Conservation (phyloP, 805 yeast genomes). For the Candida xiaguanensis region DNA sequence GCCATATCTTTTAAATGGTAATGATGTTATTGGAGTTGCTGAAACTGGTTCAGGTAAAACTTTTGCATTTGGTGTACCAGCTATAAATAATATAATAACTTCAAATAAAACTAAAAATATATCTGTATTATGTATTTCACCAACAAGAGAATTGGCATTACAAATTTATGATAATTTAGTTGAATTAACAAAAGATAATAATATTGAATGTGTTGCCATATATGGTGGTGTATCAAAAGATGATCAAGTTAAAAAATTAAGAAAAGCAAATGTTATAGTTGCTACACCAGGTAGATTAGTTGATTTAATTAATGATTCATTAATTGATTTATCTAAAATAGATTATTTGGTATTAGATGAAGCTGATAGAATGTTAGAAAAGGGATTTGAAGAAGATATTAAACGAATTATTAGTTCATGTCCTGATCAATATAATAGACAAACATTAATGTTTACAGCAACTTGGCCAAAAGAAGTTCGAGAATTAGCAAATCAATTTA, state of each 20-base stretch:
- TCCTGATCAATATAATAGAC: conserved; percentile 45
- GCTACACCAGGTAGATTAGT: conserved; percentile 98
- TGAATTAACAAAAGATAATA: conserved; percentile 56
- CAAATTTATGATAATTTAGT: conserved; percentile 86
- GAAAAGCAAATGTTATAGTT: conserved; percentile 68
- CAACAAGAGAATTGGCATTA: conserved; percentile 95
- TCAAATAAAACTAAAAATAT: conserved; percentile 47
- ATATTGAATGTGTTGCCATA: conserved; percentile 72
- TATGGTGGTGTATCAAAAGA: conserved; percentile 98
- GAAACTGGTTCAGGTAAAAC: conserved; percentile 99
- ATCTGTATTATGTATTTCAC: conserved; percentile 82
- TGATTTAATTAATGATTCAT: conserved; percentile 86
- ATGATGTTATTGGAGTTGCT: conserved; percentile 95
- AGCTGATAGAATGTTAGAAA: conserved; percentile 98
- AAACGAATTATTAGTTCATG: conserved; percentile 57
- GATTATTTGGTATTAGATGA: conserved; percentile 88
- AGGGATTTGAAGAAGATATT: conserved; percentile 97
- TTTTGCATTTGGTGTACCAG: conserved; percentile 96
- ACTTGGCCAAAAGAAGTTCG: conserved; percentile 99
- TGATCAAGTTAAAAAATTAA: conserved; percentile 73
- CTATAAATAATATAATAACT: conserved; percentile 65
- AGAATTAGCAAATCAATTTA: conserved; percentile 80
- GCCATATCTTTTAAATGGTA: conserved; percentile 78
- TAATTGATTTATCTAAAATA: conserved; percentile 63
- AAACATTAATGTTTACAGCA: conserved; percentile 98